Evolutionary conservation across 306 rosid species (phyloP).

Genomic region (Quercus cerris): DNA sequence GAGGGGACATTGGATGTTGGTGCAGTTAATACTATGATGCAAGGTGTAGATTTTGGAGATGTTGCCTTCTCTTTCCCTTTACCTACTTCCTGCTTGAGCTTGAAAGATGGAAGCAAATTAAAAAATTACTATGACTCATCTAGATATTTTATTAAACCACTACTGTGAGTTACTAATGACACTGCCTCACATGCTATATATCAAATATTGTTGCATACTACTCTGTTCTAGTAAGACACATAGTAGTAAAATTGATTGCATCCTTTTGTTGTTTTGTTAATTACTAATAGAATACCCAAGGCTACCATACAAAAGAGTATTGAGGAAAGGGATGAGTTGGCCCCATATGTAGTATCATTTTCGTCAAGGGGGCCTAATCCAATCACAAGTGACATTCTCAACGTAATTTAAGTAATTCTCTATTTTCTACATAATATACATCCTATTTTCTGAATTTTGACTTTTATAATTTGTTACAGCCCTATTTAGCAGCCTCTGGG

Average conservation of each 20-base stretch:
- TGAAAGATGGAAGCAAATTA: not conserved
- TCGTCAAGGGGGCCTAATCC: slow-evolving; percentile 35
- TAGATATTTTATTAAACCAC: too few relatives aligned
- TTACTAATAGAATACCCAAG: slow-evolving; percentile 10
- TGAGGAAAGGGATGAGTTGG: slow-evolving; percentile 2
- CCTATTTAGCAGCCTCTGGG: slow-evolving; percentile 37
- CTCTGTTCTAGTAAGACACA: too few relatives aligned
- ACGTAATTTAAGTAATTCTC: slow-evolving; percentile 15
- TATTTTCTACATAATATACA: too few relatives aligned
- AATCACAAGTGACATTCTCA: slow-evolving; percentile 30
- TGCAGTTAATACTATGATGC: slow-evolving; percentile 14
- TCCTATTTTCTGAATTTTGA: too few relatives aligned
- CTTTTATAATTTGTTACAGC: slow-evolving; percentile 6
- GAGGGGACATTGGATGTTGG: not conserved
- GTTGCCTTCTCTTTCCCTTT: not conserved
- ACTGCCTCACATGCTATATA: too few relatives aligned
- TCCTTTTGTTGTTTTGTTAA: too few relatives aligned
- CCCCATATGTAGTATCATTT: slow-evolving; percentile 28
- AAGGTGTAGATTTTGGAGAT: not conserved
- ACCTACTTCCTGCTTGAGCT: slow-evolving; percentile 18
- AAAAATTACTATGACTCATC: too few relatives aligned
- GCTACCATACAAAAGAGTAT: slow-evolving; percentile 32
- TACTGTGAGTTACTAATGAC: too few relatives aligned
- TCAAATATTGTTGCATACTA: too few relatives aligned
- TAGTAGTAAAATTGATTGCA: too few relatives aligned